Evolutionary conservation across 148 eudicot genomes (phyloP).

Genomic region (Spergularia marina): DNA sequence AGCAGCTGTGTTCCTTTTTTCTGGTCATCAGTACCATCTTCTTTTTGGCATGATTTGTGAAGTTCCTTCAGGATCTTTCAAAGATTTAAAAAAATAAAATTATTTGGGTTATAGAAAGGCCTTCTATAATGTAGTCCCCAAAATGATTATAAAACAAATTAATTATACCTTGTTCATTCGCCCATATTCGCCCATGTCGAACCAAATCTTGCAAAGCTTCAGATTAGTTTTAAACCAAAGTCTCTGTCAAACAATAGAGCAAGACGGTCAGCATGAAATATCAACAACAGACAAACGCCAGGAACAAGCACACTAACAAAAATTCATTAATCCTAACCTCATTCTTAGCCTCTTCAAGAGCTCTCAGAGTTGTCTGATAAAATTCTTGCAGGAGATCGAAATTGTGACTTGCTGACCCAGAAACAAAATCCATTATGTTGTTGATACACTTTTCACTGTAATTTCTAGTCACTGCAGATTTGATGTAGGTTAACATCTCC

Average conservation of each 20-base stretch:
- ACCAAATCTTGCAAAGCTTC: slow-evolving; percentile 98
- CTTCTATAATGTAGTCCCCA: not conserved
- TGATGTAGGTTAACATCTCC: slow-evolving; percentile 94
- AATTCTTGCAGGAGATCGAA: slow-evolving; percentile 87
- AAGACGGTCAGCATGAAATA: slow-evolving; percentile 13
- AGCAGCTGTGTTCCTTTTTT: slow-evolving; percentile 96
- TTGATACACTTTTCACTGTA: slow-evolving; percentile 98
- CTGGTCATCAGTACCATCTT: slow-evolving; percentile 97
- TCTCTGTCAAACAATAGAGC: slow-evolving; percentile 54
- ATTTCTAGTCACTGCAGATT: slow-evolving; percentile 93
- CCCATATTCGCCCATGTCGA: slow-evolving; percentile 98
- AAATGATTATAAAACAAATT: not conserved
- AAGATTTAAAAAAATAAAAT: slow-evolving; percentile 5
- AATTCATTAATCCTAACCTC: slow-evolving; percentile 51
- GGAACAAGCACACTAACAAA: not conserved
- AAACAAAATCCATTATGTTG: slow-evolving; percentile 97
- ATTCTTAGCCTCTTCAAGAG: slow-evolving; percentile 99
- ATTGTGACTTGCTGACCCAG: slow-evolving; percentile 96
- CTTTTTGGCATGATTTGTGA: slow-evolving; percentile 91
- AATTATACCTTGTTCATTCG: slow-evolving; percentile 84
- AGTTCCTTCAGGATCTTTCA: slow-evolving; percentile 95
- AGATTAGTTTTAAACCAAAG: slow-evolving; percentile 98
- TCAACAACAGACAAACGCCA: not conserved
- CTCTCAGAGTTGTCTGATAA: slow-evolving; percentile 86
- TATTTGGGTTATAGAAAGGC: not conserved